Base-by-base conservation (phyloP, 1,139 yeast genomes). In the Hyphopichia wangnamkhiaoensis region DNA sequence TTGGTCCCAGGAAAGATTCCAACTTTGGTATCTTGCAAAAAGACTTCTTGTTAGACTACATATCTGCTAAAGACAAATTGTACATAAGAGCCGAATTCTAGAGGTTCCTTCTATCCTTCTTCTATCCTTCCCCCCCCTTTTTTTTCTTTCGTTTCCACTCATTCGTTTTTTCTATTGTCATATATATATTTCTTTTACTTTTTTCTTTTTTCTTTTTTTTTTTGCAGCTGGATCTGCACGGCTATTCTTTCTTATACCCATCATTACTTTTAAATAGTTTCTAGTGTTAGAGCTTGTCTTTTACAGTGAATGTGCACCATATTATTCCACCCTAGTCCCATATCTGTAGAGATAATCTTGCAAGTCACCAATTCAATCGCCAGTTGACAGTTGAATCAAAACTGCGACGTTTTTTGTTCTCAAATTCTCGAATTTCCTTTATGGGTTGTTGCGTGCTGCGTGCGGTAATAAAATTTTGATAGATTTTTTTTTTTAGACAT, bases 11-110 rank as follows among this genome's bases (percentile, higher is more conserved):
- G 7, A 16, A 24, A 18, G 17, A 10, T 14, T 17, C 33, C 14
- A n/a, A 18, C 1, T 32, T 35, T 34, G 16, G 34, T 31, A 14
- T 34, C 31, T 28, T 40, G 45, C 33, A 45, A 43, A 25, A 41
- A 23, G 63, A 51, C 10, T 46, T 62, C 21, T 40, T 62, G 20
- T 44, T 61, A 44, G 68, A 64, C 39, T 63, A 61, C 40, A 48
- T 64, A 13, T 49, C 53, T 43, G 45, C 54, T 25, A 63, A 63
- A 42, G 58, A 54, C 14, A 59, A 56, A 41, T 44, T 63, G 14
- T 60, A 57, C 39, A 50, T 63, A 17, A 46, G 46, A 29, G 65
- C 61, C 4, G 49, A 47, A 37, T 34, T n/a, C 26, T 20, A 31
- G 17, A n/a, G n/a, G n/a, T n/a, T n/a, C n/a, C n/a, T n/a, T n/a